Base-by-base conservation (phyloP, 1,284 basidiomycete genomes). In the Volvariella surrecta region DNA sequence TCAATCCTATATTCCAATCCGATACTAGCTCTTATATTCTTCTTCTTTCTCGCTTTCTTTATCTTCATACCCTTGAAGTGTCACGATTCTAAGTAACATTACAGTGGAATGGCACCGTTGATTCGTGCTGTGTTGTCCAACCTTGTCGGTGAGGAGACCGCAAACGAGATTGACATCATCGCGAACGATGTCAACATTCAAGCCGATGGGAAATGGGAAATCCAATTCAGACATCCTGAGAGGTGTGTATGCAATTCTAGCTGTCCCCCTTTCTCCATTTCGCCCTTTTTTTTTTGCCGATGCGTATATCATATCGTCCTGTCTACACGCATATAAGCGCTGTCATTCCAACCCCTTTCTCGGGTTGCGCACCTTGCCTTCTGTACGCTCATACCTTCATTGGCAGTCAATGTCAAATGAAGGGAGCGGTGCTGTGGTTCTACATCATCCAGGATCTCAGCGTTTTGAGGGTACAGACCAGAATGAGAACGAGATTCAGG, bases 81-180 rank as follows among this genome's bases (percentile, higher is more conserved):
- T 37, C 24, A 28, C 24, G 24, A 11, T 28, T 28, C 24, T 6
- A 6, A 42, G 31, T 17, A 34, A 22, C n/a, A 24, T 42, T 28
- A 32, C 54, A 91, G 88, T 50, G 93, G 92, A 21, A 96, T 96
- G 91, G 80, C 82, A 10, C 92, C 91, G 10, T 76, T 86, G 51
- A 96, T 97, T 54, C 87, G 89, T 39, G 87, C 87, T 1, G 87
- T 95, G 3, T 72, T 96, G 20, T 78, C 80, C 31, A 85, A 81
- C 47, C 76, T 90, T 42, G 68, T 93, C 41, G 87, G 83, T 9
- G 73, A 80, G 32, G 75, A 82, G 50, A 79, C 79, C 37, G 83
- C 89, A 1, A 64, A 74, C 44, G 70, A 79, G 41, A 93, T 96
- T 45, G 80, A 89, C 51, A 88, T 96, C 57, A 88, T 97, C 53